Base-by-base conservation (phyloP, 73 alveolate species). In the Vitrella brassicaformis region DNA sequence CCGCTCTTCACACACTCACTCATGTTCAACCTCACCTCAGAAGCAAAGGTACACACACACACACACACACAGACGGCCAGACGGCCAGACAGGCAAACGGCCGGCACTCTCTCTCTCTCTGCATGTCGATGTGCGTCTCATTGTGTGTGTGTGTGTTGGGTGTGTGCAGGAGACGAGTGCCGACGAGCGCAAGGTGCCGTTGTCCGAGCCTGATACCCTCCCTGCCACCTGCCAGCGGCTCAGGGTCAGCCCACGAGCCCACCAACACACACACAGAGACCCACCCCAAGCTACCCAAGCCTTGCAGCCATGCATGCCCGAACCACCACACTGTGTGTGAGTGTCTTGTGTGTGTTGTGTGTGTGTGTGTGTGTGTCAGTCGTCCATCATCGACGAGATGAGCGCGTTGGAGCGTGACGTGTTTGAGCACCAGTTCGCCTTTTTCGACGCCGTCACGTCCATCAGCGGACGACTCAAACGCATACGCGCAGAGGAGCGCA, bases 401-500 rank as follows among this genome's bases (percentile, higher is more conserved):
- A 14, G 56, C 56, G 22, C 56, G 22, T 8, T 39, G 56, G 56
- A 39, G 14, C 56, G 14, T 4, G 67, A 32, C 72, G 78, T 80
- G 78, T 85, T 77, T 70, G 70, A 80, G 25, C 73, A 72, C 7
- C 89, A 86, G 67, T 73, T 88, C 25, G 75, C 73, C 68, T 86
- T 81, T 76, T 86, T 86, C 77, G 92, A 86, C 69, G 67, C 73
- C 25, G 69, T 86, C 27, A 86, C 88, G 27, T 68, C 87, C 10
- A 86, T 86, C 69, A 74, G 87, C 31, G 86, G 92, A 31, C 28
- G 80, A n/a, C 87, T 91, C 19, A 81, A 86, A 66, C 91, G 91
- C 39, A 87, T 84, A 68, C 79, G 83, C 90, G 74, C 92, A 29
- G 95, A 89, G 66, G 95, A 91, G 73, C 89, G 89, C 80, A 89